These are phyloP conservation scores for Neurospora terricola DNA, from an alignment of 495 filamentous ascomycete species.

Conservation along the genomic window DNA sequence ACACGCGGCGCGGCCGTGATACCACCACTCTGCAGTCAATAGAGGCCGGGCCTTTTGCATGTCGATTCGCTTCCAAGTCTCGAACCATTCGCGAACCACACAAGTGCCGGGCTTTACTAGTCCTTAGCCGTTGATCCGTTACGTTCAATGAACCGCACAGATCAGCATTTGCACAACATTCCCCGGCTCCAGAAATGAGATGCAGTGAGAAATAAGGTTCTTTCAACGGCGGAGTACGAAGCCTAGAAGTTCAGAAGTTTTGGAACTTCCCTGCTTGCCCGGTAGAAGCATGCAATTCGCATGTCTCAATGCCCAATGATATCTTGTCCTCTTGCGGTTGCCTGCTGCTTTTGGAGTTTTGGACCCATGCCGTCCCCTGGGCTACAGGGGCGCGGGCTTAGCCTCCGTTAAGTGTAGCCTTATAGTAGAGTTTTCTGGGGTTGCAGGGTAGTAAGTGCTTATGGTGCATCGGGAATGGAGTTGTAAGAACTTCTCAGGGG, in stretches of 20 bases:
- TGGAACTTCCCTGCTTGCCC: too few species aligned
- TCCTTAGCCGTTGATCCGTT: too few species aligned
- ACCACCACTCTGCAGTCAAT: neutral
- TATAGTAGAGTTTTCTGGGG: neutral
- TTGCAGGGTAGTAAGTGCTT: neutral
- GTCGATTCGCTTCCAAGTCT: neutral
- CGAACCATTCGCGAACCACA: neutral
- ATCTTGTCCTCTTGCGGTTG: neutral
- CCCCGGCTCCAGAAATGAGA: too few species aligned
- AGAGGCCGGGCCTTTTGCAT: neutral
- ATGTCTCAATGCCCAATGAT: neutral
- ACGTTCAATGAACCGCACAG: too few species aligned
- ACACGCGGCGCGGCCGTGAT: neutral
- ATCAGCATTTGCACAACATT: neutral
- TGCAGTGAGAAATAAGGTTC: neutral
- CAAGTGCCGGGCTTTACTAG: neutral
- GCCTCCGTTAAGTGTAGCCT: neutral
- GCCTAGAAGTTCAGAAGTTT: too few species aligned
- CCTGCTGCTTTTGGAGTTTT: neutral
- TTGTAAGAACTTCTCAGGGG: too few species aligned
- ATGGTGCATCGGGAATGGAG: neutral
- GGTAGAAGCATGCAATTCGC: neutral
- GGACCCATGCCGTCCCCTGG: neutral
- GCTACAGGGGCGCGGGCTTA: too few species aligned
- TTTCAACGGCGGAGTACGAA: neutral